phyloP scores from a whole-genome alignment of 805 yeast genomes.

The Candida sanyiensis region DNA sequence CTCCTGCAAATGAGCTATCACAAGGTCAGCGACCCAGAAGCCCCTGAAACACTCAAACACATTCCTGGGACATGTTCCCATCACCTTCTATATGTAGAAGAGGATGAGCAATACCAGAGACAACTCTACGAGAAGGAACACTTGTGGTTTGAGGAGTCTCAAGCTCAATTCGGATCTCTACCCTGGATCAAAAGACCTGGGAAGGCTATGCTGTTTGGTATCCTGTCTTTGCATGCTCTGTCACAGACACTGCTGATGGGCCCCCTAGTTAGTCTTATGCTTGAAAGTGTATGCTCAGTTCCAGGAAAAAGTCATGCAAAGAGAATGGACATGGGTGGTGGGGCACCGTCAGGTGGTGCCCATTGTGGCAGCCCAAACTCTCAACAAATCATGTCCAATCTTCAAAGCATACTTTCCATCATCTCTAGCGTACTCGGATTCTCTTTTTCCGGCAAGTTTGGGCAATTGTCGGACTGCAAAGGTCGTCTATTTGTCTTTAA shows the following conservation, averaged over 20 bases:
- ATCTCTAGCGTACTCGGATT: constrained; percentile 21
- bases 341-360: background rate
- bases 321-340: constrained; percentile 17
- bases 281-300: constrained; percentile 13
- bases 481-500: constrained; percentile 23
- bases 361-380: constrained; percentile 9
- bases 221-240: constrained; percentile 13
- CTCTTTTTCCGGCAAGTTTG: constrained; percentile 20
- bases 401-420: constrained; percentile 16
- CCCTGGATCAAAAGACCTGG: constrained; percentile 18
- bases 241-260: constrained; percentile 18
- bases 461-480: constrained; percentile 20
- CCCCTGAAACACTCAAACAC: background rate
- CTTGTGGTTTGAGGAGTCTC: constrained; percentile 12
- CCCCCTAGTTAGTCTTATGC: constrained; percentile 16
- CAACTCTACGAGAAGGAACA: constrained; percentile 6
- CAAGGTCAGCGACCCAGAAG: background rate
- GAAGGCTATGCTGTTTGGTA: constrained; percentile 11
- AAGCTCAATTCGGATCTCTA: background rate
- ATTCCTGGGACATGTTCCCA: background rate
- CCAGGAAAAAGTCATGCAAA: background rate
- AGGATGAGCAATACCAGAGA: background rate
- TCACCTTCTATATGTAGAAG: background rate
- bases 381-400: constrained; percentile 15
- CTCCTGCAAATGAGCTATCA: background rate